These are phyloP conservation scores for Ceratonia siliqua DNA, from an alignment of 306 rosid species.

Conservation along the genomic window DNA sequence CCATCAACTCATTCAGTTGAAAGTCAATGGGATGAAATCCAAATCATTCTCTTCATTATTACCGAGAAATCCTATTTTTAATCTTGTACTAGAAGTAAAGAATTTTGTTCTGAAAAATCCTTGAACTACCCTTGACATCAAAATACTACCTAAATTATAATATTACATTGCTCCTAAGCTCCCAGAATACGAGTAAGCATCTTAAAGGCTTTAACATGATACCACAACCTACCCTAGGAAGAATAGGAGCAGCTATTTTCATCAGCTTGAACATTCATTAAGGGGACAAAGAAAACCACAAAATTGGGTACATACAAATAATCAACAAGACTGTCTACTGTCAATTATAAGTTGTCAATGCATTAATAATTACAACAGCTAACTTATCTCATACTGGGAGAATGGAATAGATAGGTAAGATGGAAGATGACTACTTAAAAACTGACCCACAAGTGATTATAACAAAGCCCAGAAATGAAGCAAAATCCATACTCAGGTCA, in stretches of 20 bases:
- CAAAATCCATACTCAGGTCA: constrained; percentile 27
- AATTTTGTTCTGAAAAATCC: too few relatives aligned
- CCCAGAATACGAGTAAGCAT: too few relatives aligned
- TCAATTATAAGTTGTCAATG: background rate
- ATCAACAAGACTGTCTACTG: too few relatives aligned
- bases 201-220: background rate
- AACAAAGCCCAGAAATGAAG: background rate
- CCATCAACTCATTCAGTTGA: too few relatives aligned
- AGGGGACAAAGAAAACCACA: background rate
- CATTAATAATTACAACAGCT: background rate
- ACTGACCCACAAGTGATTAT: background rate
- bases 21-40: too few relatives aligned
- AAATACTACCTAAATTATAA: too few relatives aligned
- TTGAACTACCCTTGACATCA: too few relatives aligned
- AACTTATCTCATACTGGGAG: background rate
- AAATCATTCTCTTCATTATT: too few relatives aligned
- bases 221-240: background rate
- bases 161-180: too few relatives aligned
- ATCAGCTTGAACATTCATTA: background rate
- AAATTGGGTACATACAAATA: background rate
- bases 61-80: too few relatives aligned
- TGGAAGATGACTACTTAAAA: background rate
- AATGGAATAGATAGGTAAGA: background rate
- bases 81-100: too few relatives aligned
- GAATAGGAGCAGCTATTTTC: background rate